phyloP scores from a whole-genome alignment of 2,329 filamentous ascomycete species.

The Pseudogymnoascus sp. region DNA sequence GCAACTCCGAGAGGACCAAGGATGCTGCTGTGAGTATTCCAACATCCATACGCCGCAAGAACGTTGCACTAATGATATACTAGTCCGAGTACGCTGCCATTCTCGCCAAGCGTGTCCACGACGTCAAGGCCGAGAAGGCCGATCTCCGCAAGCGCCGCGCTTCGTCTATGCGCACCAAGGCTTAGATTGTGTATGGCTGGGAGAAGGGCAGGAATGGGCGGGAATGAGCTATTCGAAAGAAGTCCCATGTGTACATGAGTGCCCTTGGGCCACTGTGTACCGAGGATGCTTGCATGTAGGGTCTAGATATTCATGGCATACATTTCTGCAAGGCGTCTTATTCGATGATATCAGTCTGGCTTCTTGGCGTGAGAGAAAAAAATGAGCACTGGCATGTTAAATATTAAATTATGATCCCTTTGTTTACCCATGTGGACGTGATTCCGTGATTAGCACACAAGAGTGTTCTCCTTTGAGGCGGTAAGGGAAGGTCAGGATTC shows the following conservation, averaged over 20 bases:
- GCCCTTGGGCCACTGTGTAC: background rate
- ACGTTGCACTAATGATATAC: slow-evolving; percentile 30
- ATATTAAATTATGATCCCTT: slow-evolving; percentile 7
- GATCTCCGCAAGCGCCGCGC: slow-evolving; percentile 95
- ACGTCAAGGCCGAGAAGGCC: slow-evolving; percentile 89
- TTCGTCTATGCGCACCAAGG: slow-evolving; percentile 71
- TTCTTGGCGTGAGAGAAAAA: slow-evolving; percentile 9
- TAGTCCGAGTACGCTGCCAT: slow-evolving; percentile 96
- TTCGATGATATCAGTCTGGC: slow-evolving; percentile 3
- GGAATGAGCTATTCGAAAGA: slow-evolving; percentile 16
- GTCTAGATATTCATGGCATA: slow-evolving; percentile 11
- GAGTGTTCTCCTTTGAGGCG: background rate
- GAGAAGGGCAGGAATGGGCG: slow-evolving; percentile 43
- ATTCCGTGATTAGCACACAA: background rate
- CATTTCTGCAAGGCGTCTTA: slow-evolving; percentile 8
- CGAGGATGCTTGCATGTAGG: slow-evolving; percentile 1
- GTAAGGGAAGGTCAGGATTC: background rate
- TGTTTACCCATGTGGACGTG: background rate
- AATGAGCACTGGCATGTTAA: slow-evolving; percentile 7
- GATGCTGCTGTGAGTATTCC: slow-evolving; percentile 82
- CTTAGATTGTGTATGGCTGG: slow-evolving; percentile 35
- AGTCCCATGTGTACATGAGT: slow-evolving; percentile 4
- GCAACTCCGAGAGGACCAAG: slow-evolving; percentile 93
- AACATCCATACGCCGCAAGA: background rate
- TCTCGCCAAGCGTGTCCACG: slow-evolving; percentile 92